A percentile compares a stretch with the other conserved stretches of the same genome.
These are phyloP conservation scores for Exophiala sideris DNA, from an alignment of 2,329 filamentous ascomycete genomes.

Conservation along the genomic window DNA sequence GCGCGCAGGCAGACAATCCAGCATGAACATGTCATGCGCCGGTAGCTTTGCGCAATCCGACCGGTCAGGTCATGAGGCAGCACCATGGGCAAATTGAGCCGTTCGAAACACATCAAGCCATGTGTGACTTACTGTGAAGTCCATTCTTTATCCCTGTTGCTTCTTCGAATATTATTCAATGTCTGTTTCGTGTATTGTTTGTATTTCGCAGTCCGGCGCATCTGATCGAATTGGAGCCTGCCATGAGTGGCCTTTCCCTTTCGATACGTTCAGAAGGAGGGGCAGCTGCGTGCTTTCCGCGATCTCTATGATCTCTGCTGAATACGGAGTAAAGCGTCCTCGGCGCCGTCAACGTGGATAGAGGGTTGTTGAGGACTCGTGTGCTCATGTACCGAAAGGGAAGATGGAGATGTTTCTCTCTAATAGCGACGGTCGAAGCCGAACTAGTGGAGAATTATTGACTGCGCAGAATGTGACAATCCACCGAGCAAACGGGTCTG, in stretches of 20 bases:
- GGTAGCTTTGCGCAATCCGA: conserved; percentile 20
- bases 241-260: conserved; percentile 8
- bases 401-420: not conserved
- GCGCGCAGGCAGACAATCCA: not conserved
- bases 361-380: not conserved
- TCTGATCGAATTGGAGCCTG: conserved; percentile 5
- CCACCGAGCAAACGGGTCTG: not conserved
- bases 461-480: not conserved
- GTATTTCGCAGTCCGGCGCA: conserved; percentile 11
- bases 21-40: conserved; percentile 3
- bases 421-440: too few relatives aligned
- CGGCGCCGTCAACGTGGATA: not conserved
- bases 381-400: not conserved
- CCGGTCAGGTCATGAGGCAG: not conserved
- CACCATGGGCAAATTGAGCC: not conserved
- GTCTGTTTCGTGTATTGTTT: conserved; percentile 3
- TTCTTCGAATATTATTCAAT: not conserved
- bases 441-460: not conserved
- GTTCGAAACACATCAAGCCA: not conserved
- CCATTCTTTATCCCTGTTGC: conserved; percentile 12
- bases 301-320: not conserved
- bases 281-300: not conserved
- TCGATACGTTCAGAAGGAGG: not conserved
- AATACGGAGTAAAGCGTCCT: too few relatives aligned
- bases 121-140: conserved; percentile 20